phyloP scores from a whole-genome alignment of 2,329 filamentous ascomycete genomes.

The Beauveria varroae region DNA sequence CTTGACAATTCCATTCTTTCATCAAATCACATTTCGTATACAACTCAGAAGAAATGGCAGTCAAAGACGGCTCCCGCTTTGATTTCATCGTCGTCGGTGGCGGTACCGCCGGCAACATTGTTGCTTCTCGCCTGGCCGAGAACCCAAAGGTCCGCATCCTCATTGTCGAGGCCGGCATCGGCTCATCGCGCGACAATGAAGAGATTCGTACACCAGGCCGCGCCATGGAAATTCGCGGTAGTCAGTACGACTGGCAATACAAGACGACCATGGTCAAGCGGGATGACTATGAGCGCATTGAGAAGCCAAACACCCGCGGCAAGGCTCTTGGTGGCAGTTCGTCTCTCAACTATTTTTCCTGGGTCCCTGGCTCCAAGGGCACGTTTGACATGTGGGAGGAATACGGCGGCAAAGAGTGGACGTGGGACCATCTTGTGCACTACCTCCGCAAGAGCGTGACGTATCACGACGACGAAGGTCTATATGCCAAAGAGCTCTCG shows the following conservation, averaged over 20 bases:
- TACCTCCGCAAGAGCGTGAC: constrained; percentile 50
- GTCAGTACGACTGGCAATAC: constrained; percentile 52
- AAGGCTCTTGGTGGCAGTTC: constrained; percentile 52
- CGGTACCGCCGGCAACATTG: constrained; percentile 29
- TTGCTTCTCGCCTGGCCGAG: constrained; percentile 29
- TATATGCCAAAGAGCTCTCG: constrained; percentile 36
- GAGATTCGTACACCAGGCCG: constrained; percentile 45
- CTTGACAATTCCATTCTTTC: neutral
- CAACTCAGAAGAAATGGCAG: neutral
- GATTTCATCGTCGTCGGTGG: constrained; percentile 28
- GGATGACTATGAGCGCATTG: constrained; percentile 50
- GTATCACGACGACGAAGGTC: constrained; percentile 46
- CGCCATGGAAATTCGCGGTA: constrained; percentile 46
- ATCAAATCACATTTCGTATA: neutral
- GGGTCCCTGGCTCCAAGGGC: constrained; percentile 49
- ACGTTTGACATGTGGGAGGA: constrained; percentile 66
- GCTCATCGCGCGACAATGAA: constrained; percentile 40
- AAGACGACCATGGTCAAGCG: constrained; percentile 55
- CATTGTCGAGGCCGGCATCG: constrained; percentile 40
- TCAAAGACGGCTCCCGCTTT: constrained; percentile 8
- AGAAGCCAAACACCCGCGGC: constrained; percentile 56
- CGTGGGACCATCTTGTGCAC: constrained; percentile 40
- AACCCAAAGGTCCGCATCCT: constrained; percentile 33
- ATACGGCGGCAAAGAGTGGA: constrained; percentile 62
- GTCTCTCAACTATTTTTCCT: constrained; percentile 56